phyloP scores from a whole-genome alignment of 139 green algal species.

The Chlamydomonas eustigma region DNA sequence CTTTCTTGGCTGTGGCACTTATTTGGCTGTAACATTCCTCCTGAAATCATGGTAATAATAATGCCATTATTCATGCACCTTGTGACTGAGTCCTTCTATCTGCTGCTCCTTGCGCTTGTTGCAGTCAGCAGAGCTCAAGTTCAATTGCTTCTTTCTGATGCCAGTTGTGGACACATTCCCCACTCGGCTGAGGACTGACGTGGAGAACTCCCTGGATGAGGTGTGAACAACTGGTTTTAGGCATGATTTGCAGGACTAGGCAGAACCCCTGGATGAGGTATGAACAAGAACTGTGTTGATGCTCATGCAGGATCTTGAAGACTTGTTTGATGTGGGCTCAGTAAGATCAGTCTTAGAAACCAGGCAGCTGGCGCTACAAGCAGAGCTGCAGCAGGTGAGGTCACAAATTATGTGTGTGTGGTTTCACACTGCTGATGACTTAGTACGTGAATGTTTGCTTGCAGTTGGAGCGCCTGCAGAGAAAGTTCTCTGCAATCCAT shows the following conservation, averaged over 20 bases:
- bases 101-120: background rate
- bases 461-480: slow-evolving; percentile 82
- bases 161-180: slow-evolving; percentile 89
- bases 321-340: slow-evolving; percentile 80
- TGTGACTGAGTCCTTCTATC: background rate
- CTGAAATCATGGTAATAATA: no score
- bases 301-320: slow-evolving; percentile 65
- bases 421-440: background rate
- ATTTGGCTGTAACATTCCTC: no score
- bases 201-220: slow-evolving; percentile 5
- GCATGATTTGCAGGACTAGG: no score
- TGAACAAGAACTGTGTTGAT: no score
- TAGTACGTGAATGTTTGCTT: background rate
- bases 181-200: slow-evolving; percentile 47
- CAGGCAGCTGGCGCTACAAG: slow-evolving; percentile 48
- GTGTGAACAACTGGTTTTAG: no score
- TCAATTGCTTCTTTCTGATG: slow-evolving; percentile 99
- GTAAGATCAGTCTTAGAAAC: slow-evolving; percentile 66
- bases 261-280: no score
- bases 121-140: slow-evolving; percentile 59
- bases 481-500: slow-evolving; percentile 88
- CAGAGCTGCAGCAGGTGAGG: slow-evolving; percentile 37
- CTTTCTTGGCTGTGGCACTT: no score
- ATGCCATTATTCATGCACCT: background rate
- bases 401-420: background rate